These are phyloP conservation scores for Pythium angustatum DNA, from an alignment of 352 stramenopile genomes.

Conservation along the genomic window DNA sequence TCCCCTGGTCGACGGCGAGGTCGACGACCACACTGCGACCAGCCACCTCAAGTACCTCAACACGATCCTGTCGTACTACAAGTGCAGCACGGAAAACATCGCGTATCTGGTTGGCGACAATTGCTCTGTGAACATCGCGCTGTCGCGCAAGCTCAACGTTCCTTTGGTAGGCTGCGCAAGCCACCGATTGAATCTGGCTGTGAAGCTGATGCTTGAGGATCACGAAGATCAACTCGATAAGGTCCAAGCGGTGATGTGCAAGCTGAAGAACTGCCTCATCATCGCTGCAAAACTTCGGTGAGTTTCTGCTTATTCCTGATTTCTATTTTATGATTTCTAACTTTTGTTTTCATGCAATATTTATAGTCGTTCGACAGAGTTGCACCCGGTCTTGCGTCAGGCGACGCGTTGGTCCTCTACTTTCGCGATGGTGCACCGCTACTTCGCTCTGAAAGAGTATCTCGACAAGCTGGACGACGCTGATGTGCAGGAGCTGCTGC, in stretches of 20 bases:
- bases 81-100: background rate
- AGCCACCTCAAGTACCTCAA: conserved; percentile 14
- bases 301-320: conserved; percentile 3
- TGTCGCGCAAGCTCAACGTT: conserved; percentile 7
- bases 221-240: background rate
- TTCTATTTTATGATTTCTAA: background rate
- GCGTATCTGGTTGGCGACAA: conserved; percentile 27
- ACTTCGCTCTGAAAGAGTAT: conserved; percentile 8
- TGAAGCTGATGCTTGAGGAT: conserved; percentile 4
- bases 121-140: conserved; percentile 12
- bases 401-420: conserved; percentile 16
- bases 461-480: conserved; percentile 6
- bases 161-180: conserved; percentile 24
- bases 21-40: conserved; percentile 10
- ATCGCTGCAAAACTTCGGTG: conserved; percentile 16
- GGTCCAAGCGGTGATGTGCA: conserved; percentile 19
- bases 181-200: conserved; percentile 23
- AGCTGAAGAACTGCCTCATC: conserved; percentile 12
- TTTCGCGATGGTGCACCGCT: conserved; percentile 4
- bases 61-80: conserved; percentile 12
- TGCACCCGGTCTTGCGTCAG: conserved; percentile 14
- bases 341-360: conserved; percentile 3
- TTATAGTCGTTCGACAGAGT: background rate
- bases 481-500: background rate
- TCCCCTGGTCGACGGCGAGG: conserved; percentile 11